These are phyloP conservation scores for Pleomassaria siparia DNA, from an alignment of 2,329 filamentous ascomycete genomes.

Conservation along the genomic window DNA sequence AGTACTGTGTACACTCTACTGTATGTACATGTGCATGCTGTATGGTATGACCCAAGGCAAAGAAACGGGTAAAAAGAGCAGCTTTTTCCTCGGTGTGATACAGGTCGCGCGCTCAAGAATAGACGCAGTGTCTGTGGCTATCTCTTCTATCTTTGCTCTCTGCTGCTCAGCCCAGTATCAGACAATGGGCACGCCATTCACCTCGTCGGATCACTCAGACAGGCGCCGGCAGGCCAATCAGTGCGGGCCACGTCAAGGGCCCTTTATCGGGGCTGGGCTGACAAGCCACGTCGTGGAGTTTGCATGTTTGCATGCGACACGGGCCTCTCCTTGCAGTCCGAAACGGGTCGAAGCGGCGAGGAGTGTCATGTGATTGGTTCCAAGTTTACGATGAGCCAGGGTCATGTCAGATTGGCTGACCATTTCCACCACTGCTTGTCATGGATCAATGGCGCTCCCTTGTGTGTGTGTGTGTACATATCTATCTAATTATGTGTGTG, in stretches of 20 bases:
- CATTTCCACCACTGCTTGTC: slow-evolving; percentile 11
- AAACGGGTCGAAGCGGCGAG: slow-evolving; percentile 27
- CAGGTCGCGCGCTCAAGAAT: slow-evolving; percentile 7
- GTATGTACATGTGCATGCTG: too few relatives aligned
- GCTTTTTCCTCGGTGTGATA: slow-evolving; percentile 22
- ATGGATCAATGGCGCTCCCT: too few relatives aligned
- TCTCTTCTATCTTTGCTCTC: not conserved
- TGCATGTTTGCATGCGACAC: slow-evolving; percentile 24
- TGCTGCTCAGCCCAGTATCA: slow-evolving; percentile 9
- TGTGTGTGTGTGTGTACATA: too few relatives aligned
- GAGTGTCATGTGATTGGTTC: slow-evolving; percentile 25
- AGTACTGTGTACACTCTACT: too few relatives aligned
- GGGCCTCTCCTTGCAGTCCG: slow-evolving; percentile 37
- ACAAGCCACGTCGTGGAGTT: slow-evolving; percentile 36
- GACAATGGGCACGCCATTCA: slow-evolving; percentile 12
- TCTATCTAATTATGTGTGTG: too few relatives aligned
- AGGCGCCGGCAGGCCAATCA: slow-evolving; percentile 35
- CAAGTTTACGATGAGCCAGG: slow-evolving; percentile 14
- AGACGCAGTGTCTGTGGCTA: not conserved
- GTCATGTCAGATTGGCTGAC: slow-evolving; percentile 8
- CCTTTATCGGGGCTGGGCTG: slow-evolving; percentile 42
- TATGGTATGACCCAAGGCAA: slow-evolving; percentile 23
- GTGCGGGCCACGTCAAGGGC: slow-evolving; percentile 38
- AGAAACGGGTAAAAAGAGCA: slow-evolving; percentile 18
- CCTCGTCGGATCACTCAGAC: slow-evolving; percentile 31